These are phyloP conservation scores for Skeletonema costatum DNA, from an alignment of 108 stramenopile genomes.

Conservation along the genomic window DNA sequence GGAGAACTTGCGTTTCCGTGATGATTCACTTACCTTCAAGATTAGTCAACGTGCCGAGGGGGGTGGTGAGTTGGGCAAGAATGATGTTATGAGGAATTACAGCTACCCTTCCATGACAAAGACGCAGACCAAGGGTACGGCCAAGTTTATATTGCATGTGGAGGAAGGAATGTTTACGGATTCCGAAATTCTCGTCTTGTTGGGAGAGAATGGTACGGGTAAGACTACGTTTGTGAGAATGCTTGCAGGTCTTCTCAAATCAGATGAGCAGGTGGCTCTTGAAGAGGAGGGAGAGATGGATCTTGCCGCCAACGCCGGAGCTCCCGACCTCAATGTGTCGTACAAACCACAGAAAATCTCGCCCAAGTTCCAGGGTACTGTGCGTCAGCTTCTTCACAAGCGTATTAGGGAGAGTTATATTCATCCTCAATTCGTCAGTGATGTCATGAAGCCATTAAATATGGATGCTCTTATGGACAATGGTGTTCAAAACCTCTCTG, in stretches of 20 bases:
- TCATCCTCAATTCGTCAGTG: constrained; percentile 97
- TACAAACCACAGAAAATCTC: constrained; percentile 99
- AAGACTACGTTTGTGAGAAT: constrained; percentile 94
- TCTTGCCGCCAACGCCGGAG: constrained; percentile 86
- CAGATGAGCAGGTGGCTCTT: constrained; percentile 86
- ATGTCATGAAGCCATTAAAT: constrained; percentile 96
- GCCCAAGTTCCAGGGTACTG: constrained; percentile 96
- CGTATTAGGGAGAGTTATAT: constrained; percentile 93
- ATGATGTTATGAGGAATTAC: constrained; percentile 82
- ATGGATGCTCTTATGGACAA: constrained; percentile 97
- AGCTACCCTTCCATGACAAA: constrained; percentile 97
- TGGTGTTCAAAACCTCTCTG: constrained; percentile 96
- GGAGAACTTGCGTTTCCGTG: constrained; percentile 98
- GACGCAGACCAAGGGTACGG: constrained; percentile 84
- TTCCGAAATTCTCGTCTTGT: constrained; percentile 96
- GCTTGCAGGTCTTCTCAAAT: constrained; percentile 97
- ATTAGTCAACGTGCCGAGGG: constrained; percentile 85
- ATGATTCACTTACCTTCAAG: constrained; percentile 96
- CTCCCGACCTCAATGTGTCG: constrained; percentile 93
- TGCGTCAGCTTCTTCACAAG: constrained; percentile 96
- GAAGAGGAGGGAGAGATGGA: constrained; percentile 82
- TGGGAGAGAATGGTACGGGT: constrained; percentile 98
- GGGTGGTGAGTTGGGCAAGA: constrained; percentile 58
- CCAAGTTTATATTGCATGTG: constrained; percentile 94
- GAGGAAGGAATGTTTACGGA: constrained; percentile 94